phyloP scores from a whole-genome alignment of 805 yeast species.

The Zygoascus biomembranicola region DNA sequence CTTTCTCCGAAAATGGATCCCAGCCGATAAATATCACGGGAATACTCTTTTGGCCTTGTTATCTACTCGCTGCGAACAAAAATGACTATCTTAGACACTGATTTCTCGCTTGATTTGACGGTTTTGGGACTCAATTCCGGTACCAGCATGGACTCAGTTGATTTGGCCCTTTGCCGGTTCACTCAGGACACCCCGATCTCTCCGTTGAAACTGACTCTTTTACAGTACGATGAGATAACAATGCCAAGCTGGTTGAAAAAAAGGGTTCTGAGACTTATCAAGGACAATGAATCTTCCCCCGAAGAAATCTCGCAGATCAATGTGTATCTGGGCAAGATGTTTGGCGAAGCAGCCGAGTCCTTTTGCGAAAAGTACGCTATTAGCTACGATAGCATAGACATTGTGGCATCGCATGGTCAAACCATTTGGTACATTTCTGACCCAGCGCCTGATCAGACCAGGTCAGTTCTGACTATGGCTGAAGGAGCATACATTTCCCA shows the following conservation, averaged over 20 bases:
- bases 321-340: constrained; percentile 12
- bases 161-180: constrained; percentile 12
- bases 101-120: constrained; percentile 2
- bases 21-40: not conserved
- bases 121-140: constrained; percentile 18
- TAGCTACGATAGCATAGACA: constrained; percentile 13
- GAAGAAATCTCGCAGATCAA: constrained; percentile 14
- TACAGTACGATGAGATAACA: constrained; percentile 10
- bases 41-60: not conserved
- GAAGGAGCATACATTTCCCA: constrained; percentile 20
- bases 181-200: constrained; percentile 7
- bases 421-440: constrained; percentile 23
- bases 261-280: constrained; percentile 10
- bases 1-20: not conserved
- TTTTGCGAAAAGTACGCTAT: constrained; percentile 9
- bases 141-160: constrained; percentile 14
- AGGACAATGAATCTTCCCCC: constrained; percentile 10
- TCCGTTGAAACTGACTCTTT: constrained; percentile 7
- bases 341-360: constrained; percentile 12
- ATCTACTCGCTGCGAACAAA: not conserved
- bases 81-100: not conserved
- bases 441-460: constrained; percentile 12
- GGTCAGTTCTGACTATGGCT: constrained; percentile 21
- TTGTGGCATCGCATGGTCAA: constrained; percentile 25
- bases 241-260: constrained; percentile 11